Evolutionary conservation across 345 rosid species (phyloP).

Genomic region (Microcos paniculata): DNA sequence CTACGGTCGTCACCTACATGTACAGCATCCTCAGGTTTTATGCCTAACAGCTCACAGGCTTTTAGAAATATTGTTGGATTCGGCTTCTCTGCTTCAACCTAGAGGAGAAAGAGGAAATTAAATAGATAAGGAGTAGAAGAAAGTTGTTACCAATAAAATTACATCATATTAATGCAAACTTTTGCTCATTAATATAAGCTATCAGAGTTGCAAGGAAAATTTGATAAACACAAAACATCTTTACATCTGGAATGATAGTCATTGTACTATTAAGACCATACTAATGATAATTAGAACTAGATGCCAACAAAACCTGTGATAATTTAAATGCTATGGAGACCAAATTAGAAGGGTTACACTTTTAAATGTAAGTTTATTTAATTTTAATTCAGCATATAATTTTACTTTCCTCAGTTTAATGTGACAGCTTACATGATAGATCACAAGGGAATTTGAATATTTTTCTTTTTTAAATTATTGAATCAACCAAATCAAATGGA

Average conservation of each 20-base stretch:
- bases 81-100: constrained; percentile 99
- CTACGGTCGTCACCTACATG: constrained; percentile 99
- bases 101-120: neutral
- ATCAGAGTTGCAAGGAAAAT: neutral
- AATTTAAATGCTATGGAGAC: neutral
- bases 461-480: neutral
- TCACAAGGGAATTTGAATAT: neutral
- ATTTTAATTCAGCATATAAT: neutral
- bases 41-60: constrained; percentile 87
- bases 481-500: neutral
- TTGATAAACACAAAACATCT: neutral
- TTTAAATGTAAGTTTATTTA: neutral
- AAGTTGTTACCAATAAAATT: neutral
- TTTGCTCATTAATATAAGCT: neutral
- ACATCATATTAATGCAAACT: neutral
- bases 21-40: constrained; percentile 90
- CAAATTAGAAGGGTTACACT: neutral
- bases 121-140: constrained; percentile 8
- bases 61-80: constrained; percentile 91
- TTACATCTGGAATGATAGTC: neutral
- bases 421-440: neutral
- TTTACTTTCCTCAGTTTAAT: neutral
- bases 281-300: neutral
- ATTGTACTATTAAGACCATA: neutral
- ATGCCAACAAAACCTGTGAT: neutral